Evolutionary conservation across 2,329 filamentous ascomycete genomes (phyloP), one percentile per base, ranked within the genome.

Genomic region (Lasiodiplodia citricola): DNA sequence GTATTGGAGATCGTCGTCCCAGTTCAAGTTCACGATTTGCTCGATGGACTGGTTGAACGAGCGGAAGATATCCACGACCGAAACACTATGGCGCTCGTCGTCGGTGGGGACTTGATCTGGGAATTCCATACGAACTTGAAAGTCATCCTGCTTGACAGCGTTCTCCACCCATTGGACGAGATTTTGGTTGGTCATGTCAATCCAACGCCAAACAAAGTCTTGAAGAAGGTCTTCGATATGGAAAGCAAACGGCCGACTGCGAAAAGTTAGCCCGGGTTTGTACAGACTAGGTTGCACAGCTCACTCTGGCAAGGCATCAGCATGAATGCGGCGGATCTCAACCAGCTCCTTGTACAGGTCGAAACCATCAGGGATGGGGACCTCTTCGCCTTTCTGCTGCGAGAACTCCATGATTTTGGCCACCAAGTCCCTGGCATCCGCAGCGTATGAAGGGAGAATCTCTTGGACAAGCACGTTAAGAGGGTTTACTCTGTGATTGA

Each of bases 191-290:
- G 93, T 94, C 71, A 90, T 88, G 66, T 87, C 86, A 71, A 99
- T 93, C 94, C 94, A 99, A 69, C 93, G 90, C 94, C 94, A 98
- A 6, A 98, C 96, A 78, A 98, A 99, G 44, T 92, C 91, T 70
- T 94, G 92, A 21, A 99, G 85, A 18, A 97, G 83, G 52, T 90
- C 88, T 80, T 99, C 96, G 54, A 99, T 87, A 72, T 94, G 90
- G 78, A 98, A 97, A 4, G 90, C 90, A 78, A 98, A 99, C 1
- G 89, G 87, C 70, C 88, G 84, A 10, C 78, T 78, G 31, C 13
- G 2, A 18, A 18, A 13, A 2, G 38, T 68, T 63, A 71, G 64
- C 52, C 41, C 18, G 38, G 21, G 4, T 0, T 11, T 41, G 44
- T 8, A 25, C 16, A 5, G 7, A n/a, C 21, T 10, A 8, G 25